Percentiles rank a stretch among this genome's conserved stretches.
These are phyloP conservation scores for Verticillium klebahnii DNA, from an alignment of 2,329 filamentous ascomycete species.

Conservation along the genomic window DNA sequence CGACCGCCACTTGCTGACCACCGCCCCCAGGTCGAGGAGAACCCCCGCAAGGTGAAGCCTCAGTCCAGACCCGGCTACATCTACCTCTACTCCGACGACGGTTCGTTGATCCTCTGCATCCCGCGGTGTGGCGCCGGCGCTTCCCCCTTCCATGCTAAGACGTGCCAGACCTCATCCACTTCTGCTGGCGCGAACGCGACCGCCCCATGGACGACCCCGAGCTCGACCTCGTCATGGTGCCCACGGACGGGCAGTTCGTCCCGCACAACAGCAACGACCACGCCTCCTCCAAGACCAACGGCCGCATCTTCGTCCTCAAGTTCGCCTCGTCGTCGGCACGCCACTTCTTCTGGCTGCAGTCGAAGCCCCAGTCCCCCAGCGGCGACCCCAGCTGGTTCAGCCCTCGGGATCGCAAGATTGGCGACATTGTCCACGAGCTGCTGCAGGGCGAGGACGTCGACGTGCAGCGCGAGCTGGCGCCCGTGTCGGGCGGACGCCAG, in stretches of 20 bases:
- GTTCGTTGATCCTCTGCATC: conserved; percentile 34
- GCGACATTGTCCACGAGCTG: conserved; percentile 77
- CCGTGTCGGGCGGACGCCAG: conserved; percentile 37
- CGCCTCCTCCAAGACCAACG: conserved; percentile 65
- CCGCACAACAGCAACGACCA: conserved; percentile 62
- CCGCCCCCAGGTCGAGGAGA: conserved; percentile 36
- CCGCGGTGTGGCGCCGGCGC: not conserved
- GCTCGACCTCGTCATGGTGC: conserved; percentile 90
- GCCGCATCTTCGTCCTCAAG: conserved; percentile 88
- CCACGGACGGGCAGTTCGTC: conserved; percentile 79
- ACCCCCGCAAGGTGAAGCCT: conserved; percentile 69
- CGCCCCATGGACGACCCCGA: conserved; percentile 68
- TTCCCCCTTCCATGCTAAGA: not conserved
- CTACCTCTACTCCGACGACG: conserved; percentile 91
- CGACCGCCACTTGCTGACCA: conserved; percentile 12
- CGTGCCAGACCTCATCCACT: conserved; percentile 74
- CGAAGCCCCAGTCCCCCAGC: conserved; percentile 69
- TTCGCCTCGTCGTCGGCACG: conserved; percentile 89
- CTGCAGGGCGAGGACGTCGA: conserved; percentile 88
- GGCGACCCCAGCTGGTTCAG: conserved; percentile 76
- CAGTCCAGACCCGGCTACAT: conserved; percentile 75
- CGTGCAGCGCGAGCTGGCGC: conserved; percentile 66
- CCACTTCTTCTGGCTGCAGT: conserved; percentile 95
- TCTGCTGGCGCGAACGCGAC: conserved; percentile 89
- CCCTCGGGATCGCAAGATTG: conserved; percentile 79